These are phyloP conservation scores for Collybiopsis confluens DNA, from an alignment of 768 basidiomycete species.

Conservation along the genomic window DNA sequence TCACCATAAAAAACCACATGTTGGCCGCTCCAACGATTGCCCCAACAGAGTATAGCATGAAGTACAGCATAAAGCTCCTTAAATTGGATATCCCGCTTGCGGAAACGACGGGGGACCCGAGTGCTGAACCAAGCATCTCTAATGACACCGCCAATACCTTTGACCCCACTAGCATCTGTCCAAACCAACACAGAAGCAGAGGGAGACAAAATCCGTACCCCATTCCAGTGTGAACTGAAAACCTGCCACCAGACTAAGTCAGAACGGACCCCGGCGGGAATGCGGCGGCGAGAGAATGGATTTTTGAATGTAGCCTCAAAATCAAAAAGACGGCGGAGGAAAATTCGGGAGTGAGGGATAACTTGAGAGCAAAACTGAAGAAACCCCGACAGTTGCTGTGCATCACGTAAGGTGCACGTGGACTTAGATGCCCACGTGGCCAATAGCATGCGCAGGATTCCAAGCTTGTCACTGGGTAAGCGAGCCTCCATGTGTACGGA, in stretches of 20 bases:
- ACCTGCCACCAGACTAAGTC: slow-evolving; percentile 27
- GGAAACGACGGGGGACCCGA: slow-evolving; percentile 17
- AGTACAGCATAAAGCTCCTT: slow-evolving; percentile 21
- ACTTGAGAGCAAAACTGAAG: slow-evolving; percentile 32
- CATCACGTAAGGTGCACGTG: slow-evolving; percentile 18
- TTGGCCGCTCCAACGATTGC: slow-evolving; percentile 7
- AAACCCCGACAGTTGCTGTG: slow-evolving; percentile 28
- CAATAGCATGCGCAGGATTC: slow-evolving; percentile 19
- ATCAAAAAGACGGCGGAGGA: slow-evolving; percentile 22
- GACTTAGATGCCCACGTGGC: slow-evolving; percentile 16
- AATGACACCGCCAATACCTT: slow-evolving; percentile 18
- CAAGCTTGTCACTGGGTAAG: slow-evolving; percentile 26
- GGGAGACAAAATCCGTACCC: slow-evolving; percentile 11
- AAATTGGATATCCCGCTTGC: slow-evolving; percentile 18
- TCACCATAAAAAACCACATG: too few species aligned
- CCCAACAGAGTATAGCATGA: slow-evolving; percentile 18
- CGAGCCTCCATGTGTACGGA: slow-evolving; percentile 26
- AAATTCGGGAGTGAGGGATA: slow-evolving; percentile 23
- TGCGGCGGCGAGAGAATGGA: slow-evolving; percentile 13
- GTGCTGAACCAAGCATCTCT: slow-evolving; percentile 17
- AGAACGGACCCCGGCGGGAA: slow-evolving; percentile 16
- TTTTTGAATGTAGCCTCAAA: slow-evolving; percentile 24
- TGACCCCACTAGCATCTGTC: slow-evolving; percentile 23
- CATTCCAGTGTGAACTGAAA: slow-evolving; percentile 12
- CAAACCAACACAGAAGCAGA: slow-evolving; percentile 14